Evolutionary conservation across 257 asterid species (phyloP), one percentile per base, ranked within the genome.

Genomic region (Solanum commersonii): DNA sequence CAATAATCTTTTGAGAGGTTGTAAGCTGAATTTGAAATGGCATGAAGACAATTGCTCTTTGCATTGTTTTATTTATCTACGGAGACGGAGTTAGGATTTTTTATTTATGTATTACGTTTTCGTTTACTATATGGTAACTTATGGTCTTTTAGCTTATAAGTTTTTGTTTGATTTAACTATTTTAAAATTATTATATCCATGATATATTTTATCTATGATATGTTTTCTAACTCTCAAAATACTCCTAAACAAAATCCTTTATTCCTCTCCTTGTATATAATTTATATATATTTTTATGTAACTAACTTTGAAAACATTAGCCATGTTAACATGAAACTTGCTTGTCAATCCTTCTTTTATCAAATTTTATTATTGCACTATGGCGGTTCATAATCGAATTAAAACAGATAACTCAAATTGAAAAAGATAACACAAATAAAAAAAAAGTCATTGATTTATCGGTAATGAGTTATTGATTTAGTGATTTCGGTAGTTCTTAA

Each of bases 311-410:
- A 16, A 52, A 10, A 52, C 23, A 52, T 16, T 52, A 52, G 63
- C 23, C 63, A 52, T 52, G 63, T 52, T 0, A 52, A 52, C 63
- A 52, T 52, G 63, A 52, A 52, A 52, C 10, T 49, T 46, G 59
- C 59, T 46, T 49, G 0, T 49, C 59, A 49, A 14, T 15, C 22
- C 59, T 49, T 49, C 59, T 49, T 49, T 14, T 49, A 49, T 49
- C 59, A 49, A 49, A 14, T 14, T 49, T 49, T 49, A 49, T 5
- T 15, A 14, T 46, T 0, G 49, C 13, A 44, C 18, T 44, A 44
- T 18, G 0, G 6, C 2, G 0, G 56, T 49, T 37, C 0, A 0
- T 14, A 14, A 49, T 49, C 3, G 8, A 49, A 46, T 0, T 5
- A 4, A 10, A 42, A 42, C 11, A 3, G 5, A 42, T 42, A 42